Percentiles rank a stretch among this genome's conserved stretches.
Conservation (phyloP, 2,329 filamentous ascomycete species). For the Beauveria brongniartii region DNA sequence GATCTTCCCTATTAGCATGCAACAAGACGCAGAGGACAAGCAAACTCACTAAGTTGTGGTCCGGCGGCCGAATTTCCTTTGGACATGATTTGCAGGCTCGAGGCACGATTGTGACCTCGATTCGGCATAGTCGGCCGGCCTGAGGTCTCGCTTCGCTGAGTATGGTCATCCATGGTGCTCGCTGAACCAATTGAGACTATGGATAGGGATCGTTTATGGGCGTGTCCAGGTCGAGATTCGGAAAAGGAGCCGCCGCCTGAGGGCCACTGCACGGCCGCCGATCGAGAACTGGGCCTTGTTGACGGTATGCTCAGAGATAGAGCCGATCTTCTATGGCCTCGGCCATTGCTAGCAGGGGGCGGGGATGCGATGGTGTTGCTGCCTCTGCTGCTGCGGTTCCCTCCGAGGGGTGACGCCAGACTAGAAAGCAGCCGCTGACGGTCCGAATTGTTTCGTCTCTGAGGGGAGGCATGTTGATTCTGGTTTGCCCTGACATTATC, state of each 20-base stretch:
- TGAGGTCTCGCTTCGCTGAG: conserved; percentile 33
- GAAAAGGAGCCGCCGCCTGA: conserved; percentile 21
- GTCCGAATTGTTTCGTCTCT: conserved; percentile 23
- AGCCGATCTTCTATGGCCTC: conserved; percentile 56
- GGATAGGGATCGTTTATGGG: conserved; percentile 69
- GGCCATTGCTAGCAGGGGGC: conserved; percentile 30
- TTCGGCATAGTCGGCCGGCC: conserved; percentile 40
- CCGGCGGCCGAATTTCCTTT: conserved; percentile 37
- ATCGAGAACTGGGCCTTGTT: conserved; percentile 34
- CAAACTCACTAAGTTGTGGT: conserved; percentile 30
- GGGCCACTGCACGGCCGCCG: conserved; percentile 41
- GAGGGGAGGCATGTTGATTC: conserved; percentile 16
- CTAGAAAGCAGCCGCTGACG: conserved; percentile 29
- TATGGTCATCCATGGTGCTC: conserved; percentile 39
- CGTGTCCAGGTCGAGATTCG: conserved; percentile 37
- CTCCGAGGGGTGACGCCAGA: conserved; percentile 33
- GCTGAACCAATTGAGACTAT: conserved; percentile 68
- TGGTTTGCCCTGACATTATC: conserved; percentile 21
- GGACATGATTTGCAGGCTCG: conserved; percentile 65
- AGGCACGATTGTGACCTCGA: conserved; percentile 66
- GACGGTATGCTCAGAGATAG: conserved; percentile 54
- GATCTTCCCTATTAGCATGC: conserved; percentile 31
- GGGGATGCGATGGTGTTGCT: conserved; percentile 37
- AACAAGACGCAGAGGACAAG: conserved; percentile 4
- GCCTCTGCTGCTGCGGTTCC: conserved; percentile 31